phyloP scores from a whole-genome alignment of 139 green algal genomes.

The Desmodesmus armatus region DNA sequence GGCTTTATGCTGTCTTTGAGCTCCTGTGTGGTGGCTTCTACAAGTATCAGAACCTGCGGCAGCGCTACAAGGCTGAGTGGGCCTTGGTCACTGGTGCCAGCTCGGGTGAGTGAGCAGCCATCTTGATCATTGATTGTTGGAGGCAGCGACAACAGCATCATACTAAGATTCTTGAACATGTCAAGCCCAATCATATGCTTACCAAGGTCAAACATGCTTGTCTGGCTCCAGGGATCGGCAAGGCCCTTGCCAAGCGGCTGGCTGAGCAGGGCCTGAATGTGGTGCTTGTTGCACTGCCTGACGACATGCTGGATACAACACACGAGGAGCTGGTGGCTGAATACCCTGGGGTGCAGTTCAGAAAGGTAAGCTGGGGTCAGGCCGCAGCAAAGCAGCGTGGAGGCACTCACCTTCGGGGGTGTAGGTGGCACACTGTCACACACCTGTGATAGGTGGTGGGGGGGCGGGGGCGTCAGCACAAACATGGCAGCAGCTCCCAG shows the following conservation, averaged over 20 bases:
- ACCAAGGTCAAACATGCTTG: neutral
- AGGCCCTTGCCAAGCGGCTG: conserved; percentile 83
- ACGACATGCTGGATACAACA: conserved; percentile 82
- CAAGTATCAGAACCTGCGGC: conserved; percentile 89
- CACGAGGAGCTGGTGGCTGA: conserved; percentile 72
- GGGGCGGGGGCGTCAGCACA: too few species aligned
- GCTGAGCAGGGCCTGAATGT: conserved; percentile 92
- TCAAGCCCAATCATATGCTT: too few species aligned
- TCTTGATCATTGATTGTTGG: neutral
- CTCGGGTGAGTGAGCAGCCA: conserved; percentile 74
- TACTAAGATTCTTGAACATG: too few species aligned
- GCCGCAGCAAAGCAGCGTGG: too few species aligned
- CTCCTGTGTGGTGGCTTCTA: conserved; percentile 71
- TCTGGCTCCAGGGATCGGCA: conserved; percentile 88
- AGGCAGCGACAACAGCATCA: neutral
- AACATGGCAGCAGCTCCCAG: too few species aligned
- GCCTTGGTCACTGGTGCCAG: conserved; percentile 92
- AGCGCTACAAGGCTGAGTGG: conserved; percentile 90
- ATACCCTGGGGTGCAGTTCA: conserved; percentile 79
- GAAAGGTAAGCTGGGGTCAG: too few species aligned
- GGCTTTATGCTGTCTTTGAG: conserved; percentile 79
- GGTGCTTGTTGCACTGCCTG: conserved; percentile 88
- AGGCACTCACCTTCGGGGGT: too few species aligned
- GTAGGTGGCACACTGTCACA: too few species aligned
- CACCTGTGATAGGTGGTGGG: too few species aligned